These are phyloP conservation scores for Mrakiaceae sp. DNA, from an alignment of 1,284 basidiomycete genomes.

Conservation along the genomic window DNA sequence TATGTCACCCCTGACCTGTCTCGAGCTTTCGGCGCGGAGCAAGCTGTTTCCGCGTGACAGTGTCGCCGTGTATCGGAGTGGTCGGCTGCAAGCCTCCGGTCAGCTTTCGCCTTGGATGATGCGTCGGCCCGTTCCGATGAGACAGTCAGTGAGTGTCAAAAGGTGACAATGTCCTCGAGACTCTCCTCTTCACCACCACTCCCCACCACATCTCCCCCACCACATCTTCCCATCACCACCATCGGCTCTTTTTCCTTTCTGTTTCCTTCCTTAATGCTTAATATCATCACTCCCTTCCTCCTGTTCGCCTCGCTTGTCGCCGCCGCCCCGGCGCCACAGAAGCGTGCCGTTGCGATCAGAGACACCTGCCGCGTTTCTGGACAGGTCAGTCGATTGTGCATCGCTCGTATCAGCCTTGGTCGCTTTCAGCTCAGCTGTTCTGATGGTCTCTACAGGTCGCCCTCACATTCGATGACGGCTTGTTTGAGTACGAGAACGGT, in stretches of 20 bases:
- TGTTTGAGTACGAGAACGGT: conserved; percentile 35
- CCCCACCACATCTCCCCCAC: background rate
- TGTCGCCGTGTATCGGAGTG: no score
- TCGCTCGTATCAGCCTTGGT: no score
- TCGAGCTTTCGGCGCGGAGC: no score
- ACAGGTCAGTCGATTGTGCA: background rate
- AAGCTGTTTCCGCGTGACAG: no score
- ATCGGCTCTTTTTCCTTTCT: background rate
- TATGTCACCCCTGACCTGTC: no score
- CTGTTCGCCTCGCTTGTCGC: background rate
- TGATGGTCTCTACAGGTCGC: conserved; percentile 26
- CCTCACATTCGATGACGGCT: conserved; percentile 48
- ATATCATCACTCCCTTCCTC: background rate
- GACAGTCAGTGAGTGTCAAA: no score
- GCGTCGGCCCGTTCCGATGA: no score
- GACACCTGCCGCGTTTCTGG: conserved; percentile 28
- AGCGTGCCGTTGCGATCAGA: conserved; percentile 20
- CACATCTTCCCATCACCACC: background rate
- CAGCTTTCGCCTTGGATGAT: no score
- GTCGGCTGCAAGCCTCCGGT: no score
- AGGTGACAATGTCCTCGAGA: no score
- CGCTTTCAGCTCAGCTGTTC: no score
- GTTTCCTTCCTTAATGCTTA: background rate
- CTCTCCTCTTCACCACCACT: no score
- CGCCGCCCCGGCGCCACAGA: conserved; percentile 1